Base-by-base conservation (phyloP, 2,329 filamentous ascomycete genomes). In the Graphilbum sp. region DNA sequence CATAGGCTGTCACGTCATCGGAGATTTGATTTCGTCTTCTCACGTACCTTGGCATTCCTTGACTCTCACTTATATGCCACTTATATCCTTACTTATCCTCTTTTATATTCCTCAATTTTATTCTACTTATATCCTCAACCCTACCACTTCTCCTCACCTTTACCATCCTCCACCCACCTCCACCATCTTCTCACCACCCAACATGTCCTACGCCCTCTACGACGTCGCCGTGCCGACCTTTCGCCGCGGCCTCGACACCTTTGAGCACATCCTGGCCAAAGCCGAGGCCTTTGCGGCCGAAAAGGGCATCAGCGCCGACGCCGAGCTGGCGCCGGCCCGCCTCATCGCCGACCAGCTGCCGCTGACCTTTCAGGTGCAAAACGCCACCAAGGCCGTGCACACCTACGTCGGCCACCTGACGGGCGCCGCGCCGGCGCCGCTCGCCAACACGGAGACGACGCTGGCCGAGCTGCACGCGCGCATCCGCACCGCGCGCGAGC, bases 281-380 rank as follows among this genome's bases (percentile, higher is more conserved):
- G 51, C 54, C 21, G 41, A 52, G 38, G 41, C 44, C 20, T 47
- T 53, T 34, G 49, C 52, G 34, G 50, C 54, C 36, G 49, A 47
- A n/a, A 50, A 52, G 32, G 46, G 46, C 19, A 15, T 52, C 31
- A 47, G 51, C 29, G 43, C 41, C 34, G 45, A 49, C 32, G 37
- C 46, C 13, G 43, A 33, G 5, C 50, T 51, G 31, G 36, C 47
- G 24, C 23, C 43, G 10, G 47, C 51, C 11, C 48, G 49, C 5
- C 49, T 61, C 2, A 39, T 48, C 23, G 50, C 50, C 5, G 57
- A 60, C 48, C 58, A 59, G 52, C 39, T 46, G 1, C 55, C 57
- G 7, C 48, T 61, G n/a, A 42, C 38, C n/a, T 56, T 56, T 46
- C 57, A 61, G 39, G 48, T 60, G 10, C 49, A 53, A 34, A 47